A percentile compares a stretch with the other conserved stretches of the same genome.
Evolutionary conservation across 441 rosid species (phyloP).

Genomic region (Brassica balearica): DNA sequence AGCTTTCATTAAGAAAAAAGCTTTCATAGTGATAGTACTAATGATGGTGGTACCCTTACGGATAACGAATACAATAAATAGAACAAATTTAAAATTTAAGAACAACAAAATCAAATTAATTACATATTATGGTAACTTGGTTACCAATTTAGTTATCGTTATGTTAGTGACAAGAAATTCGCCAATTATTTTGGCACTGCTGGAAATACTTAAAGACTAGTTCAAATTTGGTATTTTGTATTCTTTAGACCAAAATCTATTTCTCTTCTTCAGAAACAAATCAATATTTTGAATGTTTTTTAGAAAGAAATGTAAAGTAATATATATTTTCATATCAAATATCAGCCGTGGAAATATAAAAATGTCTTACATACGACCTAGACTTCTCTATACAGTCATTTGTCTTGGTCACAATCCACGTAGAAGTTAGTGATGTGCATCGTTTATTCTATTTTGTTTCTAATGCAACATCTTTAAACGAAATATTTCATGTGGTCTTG

Average conservation of each 20-base stretch:
- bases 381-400: slow-evolving; percentile 34
- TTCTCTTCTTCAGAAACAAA: background rate
- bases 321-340: background rate
- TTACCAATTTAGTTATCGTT: background rate
- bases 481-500: slow-evolving; percentile 35
- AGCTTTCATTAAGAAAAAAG: background rate
- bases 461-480: slow-evolving; percentile 21
- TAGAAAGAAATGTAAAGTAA: background rate
- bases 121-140: background rate
- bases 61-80: background rate
- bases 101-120: background rate
- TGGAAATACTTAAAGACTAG: background rate
- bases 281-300: background rate
- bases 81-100: background rate
- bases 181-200: background rate
- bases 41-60: background rate
- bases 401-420: slow-evolving; percentile 39
- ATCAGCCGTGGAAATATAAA: slow-evolving; percentile 24
- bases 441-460: slow-evolving; percentile 37
- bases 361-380: slow-evolving; percentile 3
- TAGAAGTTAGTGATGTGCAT: slow-evolving; percentile 34
- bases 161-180: background rate
- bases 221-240: background rate
- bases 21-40: slow-evolving; percentile 6
- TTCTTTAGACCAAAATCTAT: background rate